Evolutionary conservation across 805 yeast species (phyloP).

Genomic region (Sugiyamaella chiloensis): DNA sequence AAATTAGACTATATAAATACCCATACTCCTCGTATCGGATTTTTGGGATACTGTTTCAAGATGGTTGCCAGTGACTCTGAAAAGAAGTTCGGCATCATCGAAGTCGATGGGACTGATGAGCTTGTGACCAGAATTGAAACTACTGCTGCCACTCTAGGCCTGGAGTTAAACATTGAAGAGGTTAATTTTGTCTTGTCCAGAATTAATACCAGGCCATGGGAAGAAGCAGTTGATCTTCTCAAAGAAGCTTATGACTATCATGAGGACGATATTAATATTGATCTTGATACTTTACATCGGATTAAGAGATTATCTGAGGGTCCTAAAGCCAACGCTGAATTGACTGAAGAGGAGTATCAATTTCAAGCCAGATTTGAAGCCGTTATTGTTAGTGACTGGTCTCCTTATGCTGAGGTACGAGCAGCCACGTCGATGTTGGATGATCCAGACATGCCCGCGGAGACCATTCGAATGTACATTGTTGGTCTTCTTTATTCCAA

Average conservation of each 20-base stretch:
- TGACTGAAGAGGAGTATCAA: slow-evolving; percentile 17
- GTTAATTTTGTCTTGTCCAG: slow-evolving; percentile 9
- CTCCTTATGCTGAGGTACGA: slow-evolving; percentile 60
- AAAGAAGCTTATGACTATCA: slow-evolving; percentile 41
- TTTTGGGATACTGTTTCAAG: too few relatives aligned
- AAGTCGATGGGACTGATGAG: slow-evolving; percentile 1
- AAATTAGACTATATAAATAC: too few relatives aligned
- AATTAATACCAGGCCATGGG: slow-evolving; percentile 17
- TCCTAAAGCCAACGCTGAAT: slow-evolving; percentile 24
- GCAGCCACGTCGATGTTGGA: slow-evolving; percentile 50
- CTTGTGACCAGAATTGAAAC: slow-evolving; percentile 6
- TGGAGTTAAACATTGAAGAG: slow-evolving; percentile 7
- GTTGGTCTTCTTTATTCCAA: slow-evolving; percentile 51
- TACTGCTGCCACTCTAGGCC: slow-evolving; percentile 5
- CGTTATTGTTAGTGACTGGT: slow-evolving; percentile 39
- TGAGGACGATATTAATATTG: slow-evolving; percentile 46
- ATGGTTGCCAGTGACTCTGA: too few relatives aligned
- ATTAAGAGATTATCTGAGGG: slow-evolving; percentile 32
- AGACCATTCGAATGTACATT: slow-evolving; percentile 53
- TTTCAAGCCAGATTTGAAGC: slow-evolving; percentile 43
- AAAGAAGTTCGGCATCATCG: neutral
- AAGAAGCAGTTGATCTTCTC: slow-evolving; percentile 41
- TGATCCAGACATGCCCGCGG: slow-evolving; percentile 45
- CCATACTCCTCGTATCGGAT: too few relatives aligned
- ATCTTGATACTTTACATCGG: slow-evolving; percentile 35